Evolutionary conservation across 2,329 filamentous ascomycete genomes (phyloP), one percentile per base, ranked within the genome.

Genomic region (Ramichloridium luteum): DNA sequence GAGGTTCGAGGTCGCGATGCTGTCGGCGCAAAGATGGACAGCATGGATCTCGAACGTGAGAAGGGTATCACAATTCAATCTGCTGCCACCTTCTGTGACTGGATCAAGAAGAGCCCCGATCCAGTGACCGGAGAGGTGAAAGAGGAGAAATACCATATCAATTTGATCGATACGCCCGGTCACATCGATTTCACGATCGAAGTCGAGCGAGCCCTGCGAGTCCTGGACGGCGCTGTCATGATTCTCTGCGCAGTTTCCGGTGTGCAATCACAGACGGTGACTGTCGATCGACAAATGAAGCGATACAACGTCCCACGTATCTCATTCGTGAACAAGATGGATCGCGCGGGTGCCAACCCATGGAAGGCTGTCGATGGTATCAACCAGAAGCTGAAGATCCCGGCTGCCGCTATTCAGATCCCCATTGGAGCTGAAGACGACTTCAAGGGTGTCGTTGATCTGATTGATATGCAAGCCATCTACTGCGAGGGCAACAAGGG

Each of bases 111-210:
- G 58, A 57, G 60, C 15, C 50, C 51, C 1, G 51, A 55, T 37
- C 45, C 49, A 6, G 44, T 53, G 2, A 52, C 50, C 13, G 77
- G 83, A 49, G 64, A 88, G 43, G 81, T 80, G 45, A 73, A 81
- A 53, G 84, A 94, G 31, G 77, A 93, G 59, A 84, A 77, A 48
- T 98, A 93, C 61, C 88, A 98, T 58, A 77, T 98, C 67, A 98
- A 98, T 62, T 67, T 98, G 68, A 98, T 98, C 54, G 90, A 98
- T 58, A 98, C 90, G 1, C 90, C 90, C 3, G 90, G 90, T 26
- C 90, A 98, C 62, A 96, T 98, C 53, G 90, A 98, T 59, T 98
- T 98, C 56, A 98, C 90, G 10, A 96, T 98, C 44, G 90, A 98
- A 61, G 90, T 98, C 28, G 90, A 98, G 67, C 74, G 90, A 57